Conservation (phyloP, 768 basidiomycete species). For the Kwoniella sp. region DNA sequence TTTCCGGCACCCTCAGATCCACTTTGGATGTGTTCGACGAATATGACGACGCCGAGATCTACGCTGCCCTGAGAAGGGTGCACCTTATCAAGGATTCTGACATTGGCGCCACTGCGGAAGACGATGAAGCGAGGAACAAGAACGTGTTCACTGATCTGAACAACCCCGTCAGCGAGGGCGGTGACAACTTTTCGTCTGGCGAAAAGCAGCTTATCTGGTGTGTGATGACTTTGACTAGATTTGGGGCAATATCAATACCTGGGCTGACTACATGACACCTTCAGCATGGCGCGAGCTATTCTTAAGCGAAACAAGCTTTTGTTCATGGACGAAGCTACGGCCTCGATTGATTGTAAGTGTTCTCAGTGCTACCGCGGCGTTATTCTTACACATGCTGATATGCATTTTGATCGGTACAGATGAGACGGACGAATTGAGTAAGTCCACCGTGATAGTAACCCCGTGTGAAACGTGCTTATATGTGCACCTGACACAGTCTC, state of each 20-base stretch:
- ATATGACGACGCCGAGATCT: conserved; percentile 78
- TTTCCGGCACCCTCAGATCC: conserved; percentile 77
- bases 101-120: conserved; percentile 11
- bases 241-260: too few species aligned
- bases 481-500: conserved; percentile 33
- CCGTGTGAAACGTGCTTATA: not conserved
- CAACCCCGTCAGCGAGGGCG: conserved; percentile 64
- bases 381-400: too few species aligned
- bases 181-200: conserved; percentile 75
- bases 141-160: conserved; percentile 52
- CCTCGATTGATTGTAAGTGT: conserved; percentile 66
- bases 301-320: conserved; percentile 74
- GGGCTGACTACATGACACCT: too few species aligned
- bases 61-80: conserved; percentile 53
- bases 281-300: conserved; percentile 80
- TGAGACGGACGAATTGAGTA: conserved; percentile 85
- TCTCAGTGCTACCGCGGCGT: too few species aligned
- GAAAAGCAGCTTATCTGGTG: conserved; percentile 77
- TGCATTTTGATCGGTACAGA: conserved; percentile 55
- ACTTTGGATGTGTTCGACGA: conserved; percentile 84
- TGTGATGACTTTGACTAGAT: conserved; percentile 8
- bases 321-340: conserved; percentile 77
- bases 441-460: conserved; percentile 41
- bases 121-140: conserved; percentile 46
- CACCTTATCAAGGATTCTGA: conserved; percentile 52